phyloP scores from a whole-genome alignment of 2,329 filamentous ascomycete species.

The Colletotrichum costaricense region DNA sequence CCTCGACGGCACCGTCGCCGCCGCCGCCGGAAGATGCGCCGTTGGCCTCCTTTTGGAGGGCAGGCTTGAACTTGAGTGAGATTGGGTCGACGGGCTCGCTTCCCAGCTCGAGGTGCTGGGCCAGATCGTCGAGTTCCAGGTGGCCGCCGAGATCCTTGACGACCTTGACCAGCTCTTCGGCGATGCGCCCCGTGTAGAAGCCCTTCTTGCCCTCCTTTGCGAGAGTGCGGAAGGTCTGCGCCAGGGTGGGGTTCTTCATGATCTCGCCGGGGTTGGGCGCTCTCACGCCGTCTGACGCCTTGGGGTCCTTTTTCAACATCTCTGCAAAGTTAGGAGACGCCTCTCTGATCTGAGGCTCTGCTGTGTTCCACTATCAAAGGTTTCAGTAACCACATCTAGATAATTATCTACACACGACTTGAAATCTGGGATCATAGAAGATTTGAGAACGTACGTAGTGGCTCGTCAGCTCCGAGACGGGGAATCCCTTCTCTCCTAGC shows the following conservation, averaged over 20 bases:
- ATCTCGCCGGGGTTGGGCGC: slow-evolving; percentile 86
- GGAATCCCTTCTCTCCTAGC: slow-evolving; percentile 88
- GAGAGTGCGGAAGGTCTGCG: slow-evolving; percentile 82
- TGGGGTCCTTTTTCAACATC: slow-evolving; percentile 83
- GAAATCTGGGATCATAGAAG: too few species aligned
- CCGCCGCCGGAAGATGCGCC: slow-evolving; percentile 4
- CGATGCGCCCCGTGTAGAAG: slow-evolving; percentile 89
- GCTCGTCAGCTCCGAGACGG: slow-evolving; percentile 84
- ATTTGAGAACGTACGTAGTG: slow-evolving; percentile 65
- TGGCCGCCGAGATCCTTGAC: slow-evolving; percentile 81
- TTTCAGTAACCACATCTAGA: not conserved
- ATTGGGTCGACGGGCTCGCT: slow-evolving; percentile 88
- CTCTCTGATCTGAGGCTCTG: slow-evolving; percentile 71
- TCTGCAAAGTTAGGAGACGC: slow-evolving; percentile 90
- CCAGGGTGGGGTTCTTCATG: slow-evolving; percentile 86
- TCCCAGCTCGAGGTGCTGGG: slow-evolving; percentile 74
- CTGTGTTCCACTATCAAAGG: slow-evolving; percentile 74
- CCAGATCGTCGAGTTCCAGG: slow-evolving; percentile 82
- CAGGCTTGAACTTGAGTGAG: slow-evolving; percentile 75
- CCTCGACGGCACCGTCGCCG: slow-evolving; percentile 64
- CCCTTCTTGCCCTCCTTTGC: slow-evolving; percentile 86
- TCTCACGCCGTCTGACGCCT: slow-evolving; percentile 75
- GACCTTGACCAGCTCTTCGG: slow-evolving; percentile 83
- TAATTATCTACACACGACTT: too few species aligned
- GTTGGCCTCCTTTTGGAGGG: slow-evolving; percentile 15